Percentiles rank a stretch among this genome's conserved stretches.
Conservation (phyloP, 1,139 yeast genomes). For the Pichia sp. region DNA sequence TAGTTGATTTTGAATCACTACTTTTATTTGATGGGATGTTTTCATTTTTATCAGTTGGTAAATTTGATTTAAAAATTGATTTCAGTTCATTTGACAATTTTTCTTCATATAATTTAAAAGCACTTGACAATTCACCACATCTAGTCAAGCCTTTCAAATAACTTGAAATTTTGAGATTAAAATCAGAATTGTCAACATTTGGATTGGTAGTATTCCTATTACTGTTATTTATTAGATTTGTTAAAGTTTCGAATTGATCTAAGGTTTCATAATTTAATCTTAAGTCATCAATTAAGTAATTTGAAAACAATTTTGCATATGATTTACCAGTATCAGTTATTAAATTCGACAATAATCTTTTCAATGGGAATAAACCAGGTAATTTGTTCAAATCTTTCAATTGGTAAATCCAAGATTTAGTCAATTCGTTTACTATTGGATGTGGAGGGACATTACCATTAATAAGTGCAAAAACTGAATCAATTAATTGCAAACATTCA, state of each 20-base stretch:
- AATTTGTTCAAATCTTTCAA: slow-evolving; percentile 46
- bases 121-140: slow-evolving; percentile 57
- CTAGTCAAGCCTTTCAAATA: slow-evolving; percentile 51
- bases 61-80: slow-evolving; percentile 54
- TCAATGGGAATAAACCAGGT: slow-evolving; percentile 53
- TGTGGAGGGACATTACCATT: slow-evolving; percentile 40
- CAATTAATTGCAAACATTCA: slow-evolving; percentile 46
- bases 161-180: slow-evolving; percentile 37
- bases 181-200: slow-evolving; percentile 32
- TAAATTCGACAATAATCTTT: slow-evolving; percentile 45
- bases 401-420: slow-evolving; percentile 44
- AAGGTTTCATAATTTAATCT: slow-evolving; percentile 48
- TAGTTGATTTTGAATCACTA: slow-evolving; percentile 24
- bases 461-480: slow-evolving; percentile 50
- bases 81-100: slow-evolving; percentile 64
- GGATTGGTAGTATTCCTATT: slow-evolving; percentile 8
- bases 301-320: slow-evolving; percentile 51
- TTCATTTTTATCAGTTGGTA: slow-evolving; percentile 40
- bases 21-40: slow-evolving; percentile 19
- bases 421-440: slow-evolving; percentile 28
- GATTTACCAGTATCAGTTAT: slow-evolving; percentile 59
- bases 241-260: slow-evolving; percentile 43
- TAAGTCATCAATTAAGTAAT: slow-evolving; percentile 53
- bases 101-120: slow-evolving; percentile 64
- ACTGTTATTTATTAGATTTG: slow-evolving; percentile 33